Evolutionary conservation across 2,329 filamentous ascomycete species (phyloP), one percentile per base, ranked within the genome.

Genomic region (Cercospora sp.): DNA sequence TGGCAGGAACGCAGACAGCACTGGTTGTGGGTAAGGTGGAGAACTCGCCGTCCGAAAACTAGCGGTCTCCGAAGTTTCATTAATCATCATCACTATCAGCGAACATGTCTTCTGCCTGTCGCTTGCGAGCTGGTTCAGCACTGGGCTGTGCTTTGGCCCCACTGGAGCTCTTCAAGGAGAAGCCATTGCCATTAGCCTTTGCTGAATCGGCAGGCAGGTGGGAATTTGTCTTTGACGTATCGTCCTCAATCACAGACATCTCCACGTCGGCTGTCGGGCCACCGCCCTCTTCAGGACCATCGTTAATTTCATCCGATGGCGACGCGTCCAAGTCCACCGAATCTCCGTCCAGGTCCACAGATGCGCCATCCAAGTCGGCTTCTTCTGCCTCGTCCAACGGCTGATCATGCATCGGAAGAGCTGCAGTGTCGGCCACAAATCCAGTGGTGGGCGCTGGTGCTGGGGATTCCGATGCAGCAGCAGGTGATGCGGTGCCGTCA

Each of bases 101-200:
- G 86, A 95, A 96, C 91, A 95, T 94, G 77, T 95, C 92, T 73
- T 91, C 91, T 4, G 92, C 91, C 73, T 89, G 88, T 79, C 92
- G 90, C 70, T 90, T 86, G 76, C 87, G 90, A 73, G 86, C 83
- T 37, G 64, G 30, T 24, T 69, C 59, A n/a, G 60, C 58, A 63
- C 68, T 75, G 18, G 30, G 62, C 30, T 43, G 30, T 40, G 30
- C 18, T 74, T 69, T 78, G 80, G 58, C 74, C 16, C 61, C 61
- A 18, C 62, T 61, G 2, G 61, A 66, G 18, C 49, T 32, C 53
- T 73, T 72, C 51, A 75, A 67, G 61, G 76, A 72, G 68, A 77
- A 70, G 59, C 76, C 74, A 64, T 55, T 59, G 16, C 58, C 53
- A 18, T 60, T 69, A 13, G 49, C 37, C 45, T 51, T 68, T 7